A percentile compares a stretch with the other conserved stretches of the same genome.
phyloP scores from a whole-genome alignment of 2,329 filamentous ascomycete species.

The Graphilbum fragrans region DNA sequence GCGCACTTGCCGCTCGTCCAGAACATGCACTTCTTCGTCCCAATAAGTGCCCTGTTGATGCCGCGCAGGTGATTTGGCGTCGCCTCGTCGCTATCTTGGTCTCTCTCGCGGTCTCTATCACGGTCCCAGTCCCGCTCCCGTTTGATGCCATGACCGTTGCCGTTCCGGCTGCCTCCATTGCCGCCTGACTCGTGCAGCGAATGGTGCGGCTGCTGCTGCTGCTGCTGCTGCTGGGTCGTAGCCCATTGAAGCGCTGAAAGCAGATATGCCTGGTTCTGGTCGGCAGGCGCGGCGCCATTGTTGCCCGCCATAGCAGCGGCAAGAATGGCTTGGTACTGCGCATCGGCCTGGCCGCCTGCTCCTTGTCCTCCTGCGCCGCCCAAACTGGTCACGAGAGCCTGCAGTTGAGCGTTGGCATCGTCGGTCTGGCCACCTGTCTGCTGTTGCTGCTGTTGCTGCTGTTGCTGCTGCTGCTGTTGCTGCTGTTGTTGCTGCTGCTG shows the following conservation, averaged over 20 bases:
- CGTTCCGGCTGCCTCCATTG: constrained; percentile 1
- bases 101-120: constrained; percentile 17
- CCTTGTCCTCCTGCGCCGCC: constrained; percentile 2
- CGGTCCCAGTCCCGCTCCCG: constrained; percentile 15
- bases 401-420: constrained; percentile 10
- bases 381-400: constrained; percentile 9
- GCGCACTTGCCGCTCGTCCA: constrained; percentile 60
- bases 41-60: constrained; percentile 45
- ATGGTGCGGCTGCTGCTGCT: background rate
- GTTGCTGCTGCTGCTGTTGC: constrained; percentile 12
- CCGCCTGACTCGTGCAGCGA: background rate
- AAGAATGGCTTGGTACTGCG: constrained; percentile 10
- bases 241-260: constrained; percentile 3
- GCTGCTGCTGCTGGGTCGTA: constrained; percentile 6
- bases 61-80: constrained; percentile 23
- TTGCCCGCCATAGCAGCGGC: constrained; percentile 4
- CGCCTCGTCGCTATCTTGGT: constrained; percentile 22
- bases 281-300: background rate
- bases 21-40: constrained; percentile 59
- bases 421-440: background rate
- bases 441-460: constrained; percentile 5
- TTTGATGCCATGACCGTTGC: background rate
- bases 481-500: too few relatives aligned
- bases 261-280: background rate
- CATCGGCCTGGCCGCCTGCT: constrained; percentile 1